Percentiles rank a stretch among this genome's conserved stretches.
phyloP scores from a whole-genome alignment of 2,329 filamentous ascomycete species.

The Tolypocladium nubicola region DNA sequence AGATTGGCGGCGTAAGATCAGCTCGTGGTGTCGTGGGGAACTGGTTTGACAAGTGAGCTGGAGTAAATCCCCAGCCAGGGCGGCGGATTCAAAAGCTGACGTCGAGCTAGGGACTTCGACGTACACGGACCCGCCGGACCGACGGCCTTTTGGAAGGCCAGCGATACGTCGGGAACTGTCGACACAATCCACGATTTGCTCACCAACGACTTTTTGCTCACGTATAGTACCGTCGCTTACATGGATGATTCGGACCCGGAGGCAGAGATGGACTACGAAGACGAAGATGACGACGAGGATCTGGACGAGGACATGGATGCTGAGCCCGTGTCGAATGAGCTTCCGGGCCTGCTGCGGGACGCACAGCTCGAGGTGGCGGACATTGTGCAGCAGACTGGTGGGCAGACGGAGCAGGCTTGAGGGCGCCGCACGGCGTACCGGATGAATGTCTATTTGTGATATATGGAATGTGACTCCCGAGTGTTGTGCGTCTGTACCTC shows the following conservation, averaged over 20 bases:
- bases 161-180: conserved; percentile 29
- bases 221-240: conserved; percentile 12
- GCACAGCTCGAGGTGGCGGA: conserved; percentile 11
- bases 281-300: conserved; percentile 18
- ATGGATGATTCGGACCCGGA: conserved; percentile 12
- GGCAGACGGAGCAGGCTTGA: background rate
- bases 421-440: background rate
- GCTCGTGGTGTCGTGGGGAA: conserved; percentile 60
- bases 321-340: conserved; percentile 13
- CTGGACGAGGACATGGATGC: conserved; percentile 14
- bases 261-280: conserved; percentile 15
- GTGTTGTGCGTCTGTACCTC: background rate
- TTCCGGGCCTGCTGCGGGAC: conserved; percentile 13
- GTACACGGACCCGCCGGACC: conserved; percentile 60
- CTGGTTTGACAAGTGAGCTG: conserved; percentile 63
- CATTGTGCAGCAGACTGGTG: conserved; percentile 3
- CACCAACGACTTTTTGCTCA: conserved; percentile 18
- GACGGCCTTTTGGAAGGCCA: conserved; percentile 69
- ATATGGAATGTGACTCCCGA: background rate
- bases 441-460: background rate
- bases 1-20: conserved; percentile 57
- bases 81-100: background rate
- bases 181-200: conserved; percentile 19
- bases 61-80: background rate
- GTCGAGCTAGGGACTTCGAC: conserved; percentile 45